Evolutionary conservation across 2,329 filamentous ascomycete species (phyloP).

Genomic region (Aspergillus unguis): DNA sequence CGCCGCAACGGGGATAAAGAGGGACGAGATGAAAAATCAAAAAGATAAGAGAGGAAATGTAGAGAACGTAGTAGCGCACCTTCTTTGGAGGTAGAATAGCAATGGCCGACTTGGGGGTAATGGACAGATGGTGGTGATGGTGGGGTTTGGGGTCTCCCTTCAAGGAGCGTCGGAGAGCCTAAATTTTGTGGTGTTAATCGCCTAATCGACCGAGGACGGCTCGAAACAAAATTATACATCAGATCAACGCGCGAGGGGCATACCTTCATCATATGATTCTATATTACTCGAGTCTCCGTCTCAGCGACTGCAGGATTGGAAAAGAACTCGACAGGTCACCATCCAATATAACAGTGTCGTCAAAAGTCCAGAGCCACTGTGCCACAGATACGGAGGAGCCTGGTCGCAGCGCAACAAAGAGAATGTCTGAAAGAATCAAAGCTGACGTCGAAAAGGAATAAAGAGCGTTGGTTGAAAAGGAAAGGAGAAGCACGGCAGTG

Average conservation of each 20-base stretch:
- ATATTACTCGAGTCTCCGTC: not conserved
- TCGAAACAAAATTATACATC: too few relatives aligned
- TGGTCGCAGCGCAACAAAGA: constrained; percentile 8
- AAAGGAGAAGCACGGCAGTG: not conserved
- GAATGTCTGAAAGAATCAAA: constrained; percentile 8
- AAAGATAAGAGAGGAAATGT: constrained; percentile 7
- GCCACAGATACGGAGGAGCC: constrained; percentile 8
- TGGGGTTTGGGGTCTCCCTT: constrained; percentile 66
- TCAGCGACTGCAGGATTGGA: not conserved
- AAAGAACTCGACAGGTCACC: constrained; percentile 9
- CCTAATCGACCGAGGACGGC: not conserved
- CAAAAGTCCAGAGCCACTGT: constrained; percentile 2
- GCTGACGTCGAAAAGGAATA: not conserved
- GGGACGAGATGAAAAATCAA: constrained; percentile 2
- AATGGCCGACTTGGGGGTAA: constrained; percentile 79
- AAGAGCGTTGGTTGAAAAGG: not conserved
- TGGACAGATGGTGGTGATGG: constrained; percentile 56
- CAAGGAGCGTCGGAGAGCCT: constrained; percentile 82
- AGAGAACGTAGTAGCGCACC: constrained; percentile 51
- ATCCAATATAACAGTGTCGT: constrained; percentile 11
- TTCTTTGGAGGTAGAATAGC: constrained; percentile 92
- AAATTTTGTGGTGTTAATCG: constrained; percentile 18
- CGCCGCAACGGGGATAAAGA: constrained; percentile 9
- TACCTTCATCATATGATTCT: too few relatives aligned
- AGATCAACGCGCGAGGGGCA: too few relatives aligned